Percentiles rank a stretch among this genome's conserved stretches.
Evolutionary conservation across 495 filamentous ascomycete species (phyloP).

Genomic region (Xylaria grammica): DNA sequence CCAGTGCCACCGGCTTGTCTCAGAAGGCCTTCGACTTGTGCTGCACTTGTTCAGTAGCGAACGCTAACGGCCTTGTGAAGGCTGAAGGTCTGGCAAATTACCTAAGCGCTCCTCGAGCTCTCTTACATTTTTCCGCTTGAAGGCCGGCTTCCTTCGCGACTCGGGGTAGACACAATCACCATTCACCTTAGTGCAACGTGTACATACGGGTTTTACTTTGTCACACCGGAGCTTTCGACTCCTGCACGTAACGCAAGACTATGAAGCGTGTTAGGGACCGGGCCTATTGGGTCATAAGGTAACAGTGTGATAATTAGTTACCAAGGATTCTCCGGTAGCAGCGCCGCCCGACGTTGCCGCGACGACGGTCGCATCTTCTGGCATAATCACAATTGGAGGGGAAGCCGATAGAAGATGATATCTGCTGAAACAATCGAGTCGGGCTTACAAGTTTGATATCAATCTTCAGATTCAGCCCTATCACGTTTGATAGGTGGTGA

Average conservation of each 20-base stretch:
- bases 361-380: conserved; percentile 25
- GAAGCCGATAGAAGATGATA: conserved; percentile 4
- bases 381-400: conserved; percentile 26
- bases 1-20: conserved; percentile 38
- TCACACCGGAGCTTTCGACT: conserved; percentile 71
- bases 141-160: conserved; percentile 82
- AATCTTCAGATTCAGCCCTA: neutral
- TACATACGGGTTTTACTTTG: conserved; percentile 69
- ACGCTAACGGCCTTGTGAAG: neutral
- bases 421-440: neutral
- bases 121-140: conserved; percentile 87
- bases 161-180: conserved; percentile 84
- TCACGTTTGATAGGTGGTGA: neutral
- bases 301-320: conserved; percentile 16
- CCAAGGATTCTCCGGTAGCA: conserved; percentile 33
- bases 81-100: conserved; percentile 42
- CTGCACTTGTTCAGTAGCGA: conserved; percentile 32
- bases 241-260: conserved; percentile 53
- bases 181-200: conserved; percentile 70
- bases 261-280: conserved; percentile 15
- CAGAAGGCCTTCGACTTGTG: conserved; percentile 54
- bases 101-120: conserved; percentile 82
- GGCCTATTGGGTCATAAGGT: conserved; percentile 12
- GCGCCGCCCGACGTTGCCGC: conserved; percentile 18
- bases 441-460: neutral